These are phyloP conservation scores for Fusarium sp. DNA, from an alignment of 2,329 filamentous ascomycete genomes.

Conservation along the genomic window DNA sequence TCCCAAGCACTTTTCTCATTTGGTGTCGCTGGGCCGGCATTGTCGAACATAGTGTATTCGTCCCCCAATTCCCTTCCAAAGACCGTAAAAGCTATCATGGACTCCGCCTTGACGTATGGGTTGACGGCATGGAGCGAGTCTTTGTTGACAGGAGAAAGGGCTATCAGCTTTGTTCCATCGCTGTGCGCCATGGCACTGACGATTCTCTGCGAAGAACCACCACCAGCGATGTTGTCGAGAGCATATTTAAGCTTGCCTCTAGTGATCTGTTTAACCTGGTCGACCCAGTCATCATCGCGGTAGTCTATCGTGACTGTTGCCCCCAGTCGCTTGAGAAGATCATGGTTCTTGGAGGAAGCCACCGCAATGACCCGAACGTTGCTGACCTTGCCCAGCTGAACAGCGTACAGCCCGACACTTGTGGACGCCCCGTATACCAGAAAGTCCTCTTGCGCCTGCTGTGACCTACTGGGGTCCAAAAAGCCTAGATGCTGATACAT, in stretches of 20 bases:
- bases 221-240: conserved; percentile 7
- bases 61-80: conserved; percentile 6
- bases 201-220: not conserved
- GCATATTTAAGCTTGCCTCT: not conserved
- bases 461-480: not conserved
- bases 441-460: not conserved
- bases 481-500: conserved; percentile 1
- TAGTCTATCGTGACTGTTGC: conserved; percentile 10
- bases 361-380: conserved; percentile 10
- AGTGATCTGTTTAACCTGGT: not conserved
- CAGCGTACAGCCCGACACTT: conserved; percentile 15
- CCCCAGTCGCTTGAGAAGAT: not conserved
- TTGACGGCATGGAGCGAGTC: not conserved
- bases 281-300: conserved; percentile 2
- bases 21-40: not conserved
- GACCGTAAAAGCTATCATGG: conserved; percentile 11
- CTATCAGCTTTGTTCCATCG: not conserved
- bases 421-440: conserved; percentile 17
- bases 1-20: not conserved
- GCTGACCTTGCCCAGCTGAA: conserved; percentile 13
- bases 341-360: conserved; percentile 9
- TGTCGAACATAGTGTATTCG: conserved; percentile 5
- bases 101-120: not conserved
- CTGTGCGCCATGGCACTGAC: not conserved
- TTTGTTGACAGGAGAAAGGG: conserved; percentile 7